Base-by-base conservation (phyloP, 1,284 basidiomycete species). In the Leccinum pachyderme region DNA sequence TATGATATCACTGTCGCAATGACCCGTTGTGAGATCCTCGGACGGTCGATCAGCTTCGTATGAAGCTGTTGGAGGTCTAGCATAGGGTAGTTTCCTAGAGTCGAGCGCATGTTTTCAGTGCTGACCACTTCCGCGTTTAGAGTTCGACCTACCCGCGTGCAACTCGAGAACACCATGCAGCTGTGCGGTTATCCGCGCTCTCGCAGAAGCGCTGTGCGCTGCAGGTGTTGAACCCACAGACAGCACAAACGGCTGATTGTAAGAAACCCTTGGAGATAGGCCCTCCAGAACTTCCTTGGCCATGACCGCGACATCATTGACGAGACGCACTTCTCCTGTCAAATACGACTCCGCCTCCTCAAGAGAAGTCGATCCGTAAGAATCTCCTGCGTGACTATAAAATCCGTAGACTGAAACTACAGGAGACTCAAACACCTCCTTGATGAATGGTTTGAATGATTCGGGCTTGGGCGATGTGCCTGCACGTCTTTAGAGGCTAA, bases 151-250 rank as follows among this genome's bases (percentile, higher is more conserved):
- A 83, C 84, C 87, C 49, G 91, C 91, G 70, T 93, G 91, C 32
- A 91, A 67, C 68, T 91, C 90, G 15, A 91, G 75, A 28, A 70
- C 72, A 7, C 86, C 87, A 58, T 82, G 75, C 25, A 89, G 70
- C 44, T 75, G 63, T n/a, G 76, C 70, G 7, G 78, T 72, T 12
- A 89, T 64, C 37, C 73, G 67, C 9, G 80, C 75, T 56, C 79
- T 80, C n/a, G 76, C 73, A 22, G 79, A 82, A 5, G 87, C 88
- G 9, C 84, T 84, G 66, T 92, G 88, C 0, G 91, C 91, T 2
- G 92, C 88, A 2, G 92, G 92, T 2, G 92, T 94, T n/a, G 91
- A 87, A 12, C 92, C 92, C 1, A 93, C 86, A 2, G 88, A 89
- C 24, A 94, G 73, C 1, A 90, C 79, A 62, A 90, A 91, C 1